Evolutionary conservation across 1,284 basidiomycete species (phyloP).

Genomic region (Irpex rosettiformis): DNA sequence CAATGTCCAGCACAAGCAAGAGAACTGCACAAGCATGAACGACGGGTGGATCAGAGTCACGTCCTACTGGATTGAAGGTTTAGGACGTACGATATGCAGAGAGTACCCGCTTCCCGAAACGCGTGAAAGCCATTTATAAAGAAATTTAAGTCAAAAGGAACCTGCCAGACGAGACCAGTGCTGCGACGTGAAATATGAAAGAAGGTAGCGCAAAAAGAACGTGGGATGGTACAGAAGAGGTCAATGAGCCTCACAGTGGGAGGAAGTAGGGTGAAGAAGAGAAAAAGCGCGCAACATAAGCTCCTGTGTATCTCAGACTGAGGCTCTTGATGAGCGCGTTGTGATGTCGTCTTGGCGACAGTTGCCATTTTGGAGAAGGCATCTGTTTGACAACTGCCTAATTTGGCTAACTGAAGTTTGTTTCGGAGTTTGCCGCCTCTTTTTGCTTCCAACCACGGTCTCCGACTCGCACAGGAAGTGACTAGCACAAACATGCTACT

Average conservation of each 20-base stretch:
- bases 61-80: background rate
- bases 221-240: background rate
- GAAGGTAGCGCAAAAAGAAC: background rate
- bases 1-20: slow-evolving; percentile 43
- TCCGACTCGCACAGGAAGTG: too few relatives aligned
- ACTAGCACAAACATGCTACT: too few relatives aligned
- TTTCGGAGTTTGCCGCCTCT: background rate
- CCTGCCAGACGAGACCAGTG: background rate
- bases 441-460: background rate
- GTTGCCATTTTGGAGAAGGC: slow-evolving; percentile 1
- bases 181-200: background rate
- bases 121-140: background rate
- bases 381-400: background rate
- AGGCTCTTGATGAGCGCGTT: background rate
- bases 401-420: background rate
- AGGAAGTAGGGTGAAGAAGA: background rate
- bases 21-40: slow-evolving; percentile 28
- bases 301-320: background rate
- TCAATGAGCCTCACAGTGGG: background rate
- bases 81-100: slow-evolving; percentile 1
- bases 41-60: background rate
- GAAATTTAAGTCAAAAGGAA: background rate
- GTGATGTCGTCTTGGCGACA: slow-evolving; percentile 4
- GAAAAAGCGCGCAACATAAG: background rate
- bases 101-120: slow-evolving; percentile 1